Evolutionary conservation across 2,329 filamentous ascomycete genomes (phyloP).

Genomic region (Knufia petricola): DNA sequence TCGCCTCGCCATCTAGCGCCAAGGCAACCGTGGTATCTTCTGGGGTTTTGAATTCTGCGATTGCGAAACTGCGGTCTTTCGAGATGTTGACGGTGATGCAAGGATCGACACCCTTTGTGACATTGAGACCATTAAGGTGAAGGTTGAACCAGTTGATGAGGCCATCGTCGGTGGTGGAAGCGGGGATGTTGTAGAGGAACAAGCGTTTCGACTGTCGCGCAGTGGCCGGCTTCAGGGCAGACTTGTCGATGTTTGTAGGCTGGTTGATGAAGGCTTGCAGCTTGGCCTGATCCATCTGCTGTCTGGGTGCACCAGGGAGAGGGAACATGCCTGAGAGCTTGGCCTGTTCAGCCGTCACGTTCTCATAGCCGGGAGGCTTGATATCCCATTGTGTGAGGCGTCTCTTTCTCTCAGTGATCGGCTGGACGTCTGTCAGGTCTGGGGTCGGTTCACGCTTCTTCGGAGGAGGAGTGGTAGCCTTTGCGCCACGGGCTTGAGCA

Average conservation of each 20-base stretch:
- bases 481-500: constrained; percentile 45
- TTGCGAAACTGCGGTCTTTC: constrained; percentile 67
- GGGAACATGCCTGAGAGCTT: constrained; percentile 99
- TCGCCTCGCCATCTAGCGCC: constrained; percentile 78
- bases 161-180: constrained; percentile 62
- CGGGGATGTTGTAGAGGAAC: constrained; percentile 72
- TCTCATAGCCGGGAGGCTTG: constrained; percentile 95
- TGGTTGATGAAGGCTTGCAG: constrained; percentile 94
- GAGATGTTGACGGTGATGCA: constrained; percentile 77
- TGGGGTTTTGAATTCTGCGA: constrained; percentile 81
- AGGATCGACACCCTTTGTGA: constrained; percentile 72
- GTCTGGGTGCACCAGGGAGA: constrained; percentile 84
- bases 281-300: constrained; percentile 88
- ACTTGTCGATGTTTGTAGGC: constrained; percentile 49
- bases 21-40: constrained; percentile 85
- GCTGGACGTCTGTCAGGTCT: constrained; percentile 77
- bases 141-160: constrained; percentile 86
- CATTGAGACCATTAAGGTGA: constrained; percentile 92
- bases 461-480: constrained; percentile 60
- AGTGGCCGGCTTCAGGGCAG: constrained; percentile 74
- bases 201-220: constrained; percentile 90
- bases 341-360: constrained; percentile 94
- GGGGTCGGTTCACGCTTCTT: constrained; percentile 95
- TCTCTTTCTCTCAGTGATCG: constrained; percentile 76
- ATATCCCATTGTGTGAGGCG: constrained; percentile 99